Percentiles rank a stretch among this genome's conserved stretches.
Conservation (phyloP, 2,329 filamentous ascomycete species). For the Purpureocillium takamizusanense region DNA sequence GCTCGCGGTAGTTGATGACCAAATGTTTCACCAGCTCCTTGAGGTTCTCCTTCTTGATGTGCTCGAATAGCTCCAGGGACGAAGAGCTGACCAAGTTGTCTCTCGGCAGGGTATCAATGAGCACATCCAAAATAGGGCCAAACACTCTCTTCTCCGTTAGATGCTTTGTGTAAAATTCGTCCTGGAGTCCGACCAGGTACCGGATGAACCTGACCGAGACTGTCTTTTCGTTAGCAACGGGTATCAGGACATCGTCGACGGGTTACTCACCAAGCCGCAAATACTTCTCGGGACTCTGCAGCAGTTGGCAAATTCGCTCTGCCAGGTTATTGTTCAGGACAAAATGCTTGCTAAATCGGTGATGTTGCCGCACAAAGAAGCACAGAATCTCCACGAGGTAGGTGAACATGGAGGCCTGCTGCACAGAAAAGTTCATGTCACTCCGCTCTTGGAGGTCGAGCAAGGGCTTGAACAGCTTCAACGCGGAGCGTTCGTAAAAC, state of each 20-base stretch:
- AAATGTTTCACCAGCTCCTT: constrained; percentile 77
- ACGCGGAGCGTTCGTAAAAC: constrained; percentile 84
- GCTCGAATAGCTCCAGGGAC: constrained; percentile 88
- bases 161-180: constrained; percentile 85
- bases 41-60: constrained; percentile 72
- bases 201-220: constrained; percentile 92
- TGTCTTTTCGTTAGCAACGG: constrained; percentile 24
- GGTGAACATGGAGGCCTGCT: constrained; percentile 82
- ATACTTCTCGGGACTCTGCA: constrained; percentile 81
- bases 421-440: constrained; percentile 64
- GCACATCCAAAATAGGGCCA: constrained; percentile 74
- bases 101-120: constrained; percentile 76
- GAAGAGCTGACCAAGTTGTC: constrained; percentile 93
- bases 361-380: constrained; percentile 88
- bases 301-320: constrained; percentile 70
- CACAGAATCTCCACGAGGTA: constrained; percentile 89
- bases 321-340: constrained; percentile 73
- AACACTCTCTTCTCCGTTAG: constrained; percentile 75
- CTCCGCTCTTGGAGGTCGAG: constrained; percentile 65
- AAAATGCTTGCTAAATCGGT: constrained; percentile 79
- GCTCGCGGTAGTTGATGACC: constrained; percentile 75
- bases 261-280: constrained; percentile 66
- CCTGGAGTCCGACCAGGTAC: constrained; percentile 72
- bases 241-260: no score
- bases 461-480: constrained; percentile 78